These are phyloP conservation scores for Pyricularia grisea DNA, from an alignment of 2,329 filamentous ascomycete species.

Conservation along the genomic window DNA sequence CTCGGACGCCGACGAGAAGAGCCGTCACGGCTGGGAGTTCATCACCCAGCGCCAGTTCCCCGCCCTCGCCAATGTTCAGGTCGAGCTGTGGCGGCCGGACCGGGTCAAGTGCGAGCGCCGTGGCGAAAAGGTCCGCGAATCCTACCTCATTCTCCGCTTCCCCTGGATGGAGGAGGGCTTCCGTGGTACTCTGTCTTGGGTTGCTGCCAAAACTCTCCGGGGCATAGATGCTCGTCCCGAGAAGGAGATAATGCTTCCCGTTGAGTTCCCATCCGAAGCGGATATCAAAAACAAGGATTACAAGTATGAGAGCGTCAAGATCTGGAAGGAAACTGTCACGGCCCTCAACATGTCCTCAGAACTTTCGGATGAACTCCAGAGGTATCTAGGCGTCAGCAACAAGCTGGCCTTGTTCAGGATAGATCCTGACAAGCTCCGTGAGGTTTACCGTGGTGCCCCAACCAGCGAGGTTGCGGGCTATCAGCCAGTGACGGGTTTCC, in stretches of 20 bases:
- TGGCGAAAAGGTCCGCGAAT: constrained; percentile 31
- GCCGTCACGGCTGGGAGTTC: constrained; percentile 53
- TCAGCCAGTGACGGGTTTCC: constrained; percentile 57
- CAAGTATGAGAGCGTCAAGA: constrained; percentile 46
- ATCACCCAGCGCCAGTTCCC: constrained; percentile 63
- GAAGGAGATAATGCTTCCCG: constrained; percentile 57
- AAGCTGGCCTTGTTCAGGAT: constrained; percentile 60
- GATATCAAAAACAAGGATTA: constrained; percentile 53
- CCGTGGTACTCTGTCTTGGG: constrained; percentile 32
- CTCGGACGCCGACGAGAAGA: constrained; percentile 21
- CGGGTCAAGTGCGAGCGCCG: constrained; percentile 40
- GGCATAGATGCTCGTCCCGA: constrained; percentile 43
- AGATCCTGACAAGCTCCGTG: constrained; percentile 44
- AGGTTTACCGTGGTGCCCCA: constrained; percentile 53
- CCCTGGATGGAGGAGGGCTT: constrained; percentile 45
- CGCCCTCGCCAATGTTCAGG: constrained; percentile 58
- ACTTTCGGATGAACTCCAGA: constrained; percentile 50
- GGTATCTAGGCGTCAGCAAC: constrained; percentile 58
- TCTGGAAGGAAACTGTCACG: constrained; percentile 51
- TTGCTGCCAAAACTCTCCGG: constrained; percentile 40
- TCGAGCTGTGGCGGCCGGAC: constrained; percentile 63
- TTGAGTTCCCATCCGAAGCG: constrained; percentile 46
- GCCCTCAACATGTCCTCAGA: constrained; percentile 50
- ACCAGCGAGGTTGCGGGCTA: constrained; percentile 48
- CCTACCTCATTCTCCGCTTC: constrained; percentile 59